Base-by-base conservation (phyloP, 1,284 basidiomycete species). In the Ceratobasidium sp. region DNA sequence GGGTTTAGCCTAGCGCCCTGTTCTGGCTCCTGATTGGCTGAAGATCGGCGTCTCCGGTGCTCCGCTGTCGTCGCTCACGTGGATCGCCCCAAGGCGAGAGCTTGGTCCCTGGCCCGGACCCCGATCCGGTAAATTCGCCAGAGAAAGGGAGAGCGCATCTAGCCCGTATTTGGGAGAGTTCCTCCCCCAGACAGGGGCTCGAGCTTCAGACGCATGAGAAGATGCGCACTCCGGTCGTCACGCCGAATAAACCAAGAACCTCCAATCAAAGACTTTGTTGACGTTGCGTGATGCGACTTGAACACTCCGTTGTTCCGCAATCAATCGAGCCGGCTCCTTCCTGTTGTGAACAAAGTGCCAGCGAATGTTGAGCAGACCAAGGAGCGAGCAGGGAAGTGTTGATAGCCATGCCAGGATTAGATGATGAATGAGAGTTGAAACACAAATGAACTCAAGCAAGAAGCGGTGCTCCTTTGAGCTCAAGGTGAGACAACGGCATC, bases 251-350 rank as follows among this genome's bases (percentile, higher is more conserved):
- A 62, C 59, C 58, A 62, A 62, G 59, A 47, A 41, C 3, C 19
- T 7, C 14, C 21, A 8, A 66, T 66, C 60, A 66, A 46, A 47
- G 39, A 33, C 27, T 19, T 36, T 41, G 60, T 66, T 66, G 60
- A 46, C 60, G 60, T 66, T 50, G 60, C 50, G 39, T 66, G 60
- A 66, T 66, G 25, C 49, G 23, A 53, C 36, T 42, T 36, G 21
- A 64, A 64, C 59, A 64, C 60, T 66, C 60, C 60, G 60, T 66
- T 66, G 60, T 66, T 66, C 60, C 60, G 60, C 54, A 66, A 66
- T 53, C 60, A 53, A 33, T 62, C 33, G 19, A 6, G 19, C 16
- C 16, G 23, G 49, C 52, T 30, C 29, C 52, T 54, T 50, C 60
- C 60, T 50, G 44, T 66, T 66, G 60, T 54, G 39, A 16, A n/a